A percentile compares a stretch with the other conserved stretches of the same genome.
Evolutionary conservation across 1,139 yeast species (phyloP).

Genomic region (Chernovozyma sophiae-reginae): DNA sequence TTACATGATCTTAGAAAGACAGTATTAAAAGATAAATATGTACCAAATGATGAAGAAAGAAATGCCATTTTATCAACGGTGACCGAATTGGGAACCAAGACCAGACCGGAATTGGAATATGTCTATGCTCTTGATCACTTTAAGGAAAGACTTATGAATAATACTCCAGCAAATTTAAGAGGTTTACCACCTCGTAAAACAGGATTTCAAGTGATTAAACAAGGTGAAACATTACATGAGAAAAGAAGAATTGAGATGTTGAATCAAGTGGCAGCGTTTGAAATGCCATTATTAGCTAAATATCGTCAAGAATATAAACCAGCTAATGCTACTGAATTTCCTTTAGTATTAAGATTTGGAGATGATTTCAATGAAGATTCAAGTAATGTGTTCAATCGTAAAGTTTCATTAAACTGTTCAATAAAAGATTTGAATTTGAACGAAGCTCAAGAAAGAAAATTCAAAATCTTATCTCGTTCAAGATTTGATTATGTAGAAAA

Average conservation of each 20-base stretch:
- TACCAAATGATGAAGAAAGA: constrained; percentile 48
- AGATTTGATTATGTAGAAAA: constrained; percentile 66
- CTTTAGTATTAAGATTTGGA: constrained; percentile 65
- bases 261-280: constrained; percentile 84
- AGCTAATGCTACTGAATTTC: constrained; percentile 39
- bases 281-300: constrained; percentile 78
- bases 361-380: constrained; percentile 67
- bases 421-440: constrained; percentile 52
- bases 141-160: constrained; percentile 43
- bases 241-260: constrained; percentile 42
- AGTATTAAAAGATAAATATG: constrained; percentile 53
- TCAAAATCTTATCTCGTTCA: constrained; percentile 73
- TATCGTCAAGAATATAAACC: constrained; percentile 64
- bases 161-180: constrained; percentile 35
- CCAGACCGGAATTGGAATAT: constrained; percentile 38
- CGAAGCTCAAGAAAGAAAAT: constrained; percentile 60
- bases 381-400: constrained; percentile 59
- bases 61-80: constrained; percentile 44
- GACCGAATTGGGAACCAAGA: constrained; percentile 23
- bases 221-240: constrained; percentile 37
- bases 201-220: constrained; percentile 34
- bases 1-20: constrained; percentile 58
- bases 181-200: constrained; percentile 41
- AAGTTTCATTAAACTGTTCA: constrained; percentile 59
- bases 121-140: constrained; percentile 44